Base-by-base conservation (phyloP, 1,139 yeast genomes). In the Candida glucosophila region DNA sequence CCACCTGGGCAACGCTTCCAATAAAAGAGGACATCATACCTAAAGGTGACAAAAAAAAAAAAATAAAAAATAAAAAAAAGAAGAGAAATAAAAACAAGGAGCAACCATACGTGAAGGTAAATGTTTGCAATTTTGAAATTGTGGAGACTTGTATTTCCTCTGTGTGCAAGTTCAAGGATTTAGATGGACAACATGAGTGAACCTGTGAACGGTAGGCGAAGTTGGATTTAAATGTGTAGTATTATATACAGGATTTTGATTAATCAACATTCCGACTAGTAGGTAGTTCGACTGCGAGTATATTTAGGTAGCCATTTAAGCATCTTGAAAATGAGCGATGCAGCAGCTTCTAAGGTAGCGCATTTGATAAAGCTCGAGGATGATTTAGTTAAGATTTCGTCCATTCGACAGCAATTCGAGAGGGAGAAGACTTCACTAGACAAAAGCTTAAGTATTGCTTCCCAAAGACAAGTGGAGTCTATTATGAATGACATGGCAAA, bases 371-470 rank as follows among this genome's bases (percentile, higher is more conserved):
- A 60, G 37, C 53, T 57, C 8, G 75, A 68, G 36, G 76, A 70
- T 38, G 82, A 78, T 38, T 58, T 79, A 31, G 71, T 63, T 27
- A 76, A 75, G 41, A 65, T 77, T 8, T 51, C 62, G 6, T 49
- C 59, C 2, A 54, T 77, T 20, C 68, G 72, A 33, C 77, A 69
- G 36, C 82, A 77, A 39, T 63, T 83, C 29, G 41, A 54, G 22
- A 71, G 81, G 35, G 92, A 83, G 43, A 80, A 79, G 46, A 66
- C 79, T 1, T 67, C 80, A 1, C 55, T 81, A n/a, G 94, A 83
- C 39, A 60, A 73, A 29, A 81, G 80, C 44, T 59, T 83, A 31
- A 72, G 71, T 39, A 59, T 77, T 20, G 76, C 77, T 22, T 74
- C 82, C 3, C 72, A 72, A 40, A 52, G 61, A 4, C 86, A 77